Conservation (phyloP, 495 filamentous ascomycete species). For the Tricharina praecox region DNA sequence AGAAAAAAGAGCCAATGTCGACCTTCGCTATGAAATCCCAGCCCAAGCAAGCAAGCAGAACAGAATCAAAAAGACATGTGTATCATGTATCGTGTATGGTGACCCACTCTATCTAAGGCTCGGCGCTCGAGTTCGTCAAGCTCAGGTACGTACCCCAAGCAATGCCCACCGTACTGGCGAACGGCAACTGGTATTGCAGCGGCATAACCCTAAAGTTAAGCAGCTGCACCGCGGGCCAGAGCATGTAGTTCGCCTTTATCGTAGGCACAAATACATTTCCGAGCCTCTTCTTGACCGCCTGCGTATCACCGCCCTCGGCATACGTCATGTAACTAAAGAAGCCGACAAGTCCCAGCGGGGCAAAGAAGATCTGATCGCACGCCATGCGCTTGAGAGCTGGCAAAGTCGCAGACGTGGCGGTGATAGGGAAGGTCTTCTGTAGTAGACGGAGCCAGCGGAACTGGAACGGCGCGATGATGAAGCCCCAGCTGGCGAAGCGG, state of each 20-base stretch:
- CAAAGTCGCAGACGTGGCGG: conserved; percentile 42
- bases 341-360: conserved; percentile 53
- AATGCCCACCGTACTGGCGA: conserved; percentile 94
- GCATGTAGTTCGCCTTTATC: conserved; percentile 76
- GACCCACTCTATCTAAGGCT: too few species aligned
- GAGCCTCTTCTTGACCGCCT: conserved; percentile 65
- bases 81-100: too few species aligned
- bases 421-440: conserved; percentile 68
- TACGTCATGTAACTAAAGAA: conserved; percentile 88
- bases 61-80: too few species aligned
- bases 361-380: conserved; percentile 89
- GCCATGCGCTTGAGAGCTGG: conserved; percentile 78
- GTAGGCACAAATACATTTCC: conserved; percentile 57
- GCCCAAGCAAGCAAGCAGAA: too few species aligned
- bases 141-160: conserved; percentile 97
- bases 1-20: too few species aligned
- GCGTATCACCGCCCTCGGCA: conserved; percentile 75
- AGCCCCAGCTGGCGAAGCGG: conserved; percentile 90
- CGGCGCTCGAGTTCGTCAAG: conserved; percentile 53
- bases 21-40: too few species aligned
- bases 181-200: conserved; percentile 91
- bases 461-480: conserved; percentile 89
- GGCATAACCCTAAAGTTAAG: conserved; percentile 93
- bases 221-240: conserved; percentile 94
- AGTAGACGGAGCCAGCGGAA: conserved; percentile 93